Percentiles rank a stretch among this genome's conserved stretches.
These are phyloP conservation scores for Botrytis deweyae DNA, from an alignment of 2,329 filamentous ascomycete species.

Conservation along the genomic window DNA sequence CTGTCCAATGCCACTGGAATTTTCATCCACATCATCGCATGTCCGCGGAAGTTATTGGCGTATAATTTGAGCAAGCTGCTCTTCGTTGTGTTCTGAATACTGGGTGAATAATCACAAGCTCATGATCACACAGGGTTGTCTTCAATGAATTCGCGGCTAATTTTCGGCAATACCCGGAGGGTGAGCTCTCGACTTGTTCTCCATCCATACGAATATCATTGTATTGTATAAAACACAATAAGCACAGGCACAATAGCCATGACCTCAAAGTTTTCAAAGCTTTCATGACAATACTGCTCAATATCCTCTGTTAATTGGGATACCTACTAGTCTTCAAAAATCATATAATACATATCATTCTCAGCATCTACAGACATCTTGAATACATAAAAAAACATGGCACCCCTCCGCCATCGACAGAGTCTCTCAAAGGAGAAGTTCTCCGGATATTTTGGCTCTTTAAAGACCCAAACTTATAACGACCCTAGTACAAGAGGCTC, in stretches of 20 bases:
- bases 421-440: constrained; percentile 70
- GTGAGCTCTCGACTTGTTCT: neutral
- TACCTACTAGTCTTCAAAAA: neutral
- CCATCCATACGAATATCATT: neutral
- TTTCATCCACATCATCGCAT: constrained; percentile 41
- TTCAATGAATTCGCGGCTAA: constrained; percentile 6
- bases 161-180: constrained; percentile 2
- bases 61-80: constrained; percentile 25
- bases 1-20: constrained; percentile 39
- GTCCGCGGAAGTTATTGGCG: constrained; percentile 32
- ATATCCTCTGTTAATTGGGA: neutral
- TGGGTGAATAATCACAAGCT: neutral
- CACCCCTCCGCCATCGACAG: constrained; percentile 46
- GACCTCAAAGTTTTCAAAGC: neutral
- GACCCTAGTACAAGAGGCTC: constrained; percentile 56
- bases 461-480: constrained; percentile 71
- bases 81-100: constrained; percentile 13
- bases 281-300: neutral
- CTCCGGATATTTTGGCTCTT: constrained; percentile 60
- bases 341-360: neutral
- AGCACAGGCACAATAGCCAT: neutral
- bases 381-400: constrained; percentile 26
- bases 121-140: neutral
- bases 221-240: neutral
- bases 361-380: no score